Conservation (phyloP, 305 asterid species). For the Solanum hybrid region DNA sequence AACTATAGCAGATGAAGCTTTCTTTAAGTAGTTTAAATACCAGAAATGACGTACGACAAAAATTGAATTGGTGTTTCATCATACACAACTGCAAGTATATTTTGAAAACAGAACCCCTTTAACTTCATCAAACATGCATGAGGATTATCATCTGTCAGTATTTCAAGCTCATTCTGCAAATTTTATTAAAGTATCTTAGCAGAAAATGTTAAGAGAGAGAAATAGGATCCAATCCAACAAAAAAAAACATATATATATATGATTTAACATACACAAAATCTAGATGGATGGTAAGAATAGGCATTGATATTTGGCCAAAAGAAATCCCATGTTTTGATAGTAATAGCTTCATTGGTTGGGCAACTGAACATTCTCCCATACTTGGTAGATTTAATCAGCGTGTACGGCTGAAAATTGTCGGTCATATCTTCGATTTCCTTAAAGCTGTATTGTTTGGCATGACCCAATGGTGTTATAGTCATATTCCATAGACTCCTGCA, state of each 20-base stretch:
- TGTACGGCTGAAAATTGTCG: background rate
- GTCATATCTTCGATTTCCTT: background rate
- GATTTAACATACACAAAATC: background rate
- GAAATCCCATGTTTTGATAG: background rate
- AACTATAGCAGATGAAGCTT: background rate
- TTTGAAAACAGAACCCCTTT: background rate
- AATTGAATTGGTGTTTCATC: background rate
- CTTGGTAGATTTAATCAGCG: background rate
- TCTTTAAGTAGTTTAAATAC: background rate
- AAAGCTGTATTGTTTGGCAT: background rate
- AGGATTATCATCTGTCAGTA: background rate
- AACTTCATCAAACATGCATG: background rate
- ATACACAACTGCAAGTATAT: too few species aligned
- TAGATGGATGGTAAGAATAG: background rate
- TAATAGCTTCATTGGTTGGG: background rate
- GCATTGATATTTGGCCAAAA: background rate
- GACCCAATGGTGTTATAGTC: background rate
- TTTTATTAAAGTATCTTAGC: background rate
- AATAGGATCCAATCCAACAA: background rate
- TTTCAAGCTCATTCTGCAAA: background rate
- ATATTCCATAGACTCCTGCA: background rate
- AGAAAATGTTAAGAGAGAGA: background rate
- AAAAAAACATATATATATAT: too few species aligned
- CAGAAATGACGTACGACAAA: background rate
- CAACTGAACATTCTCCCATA: background rate